Conservation (phyloP, 805 yeast species). For the Nakazawaea anatomiae region DNA sequence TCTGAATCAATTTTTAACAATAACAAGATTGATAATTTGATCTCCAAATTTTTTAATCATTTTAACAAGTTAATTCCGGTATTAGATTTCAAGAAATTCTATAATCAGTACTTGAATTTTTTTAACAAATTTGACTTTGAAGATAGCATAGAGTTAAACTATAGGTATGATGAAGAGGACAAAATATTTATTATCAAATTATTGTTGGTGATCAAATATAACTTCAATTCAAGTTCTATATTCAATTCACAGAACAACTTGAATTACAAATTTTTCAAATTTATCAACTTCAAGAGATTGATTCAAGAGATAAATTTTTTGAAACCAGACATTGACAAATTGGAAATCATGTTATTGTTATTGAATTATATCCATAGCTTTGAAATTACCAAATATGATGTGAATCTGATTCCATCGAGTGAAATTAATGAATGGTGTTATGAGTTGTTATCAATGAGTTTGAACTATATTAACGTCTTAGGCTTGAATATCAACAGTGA, state of each 20-base stretch:
- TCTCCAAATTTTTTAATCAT: slow-evolving; percentile 43
- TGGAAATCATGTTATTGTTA: slow-evolving; percentile 44
- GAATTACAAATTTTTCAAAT: slow-evolving; percentile 24
- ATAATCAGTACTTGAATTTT: slow-evolving; percentile 46
- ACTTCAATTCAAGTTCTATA: slow-evolving; percentile 30
- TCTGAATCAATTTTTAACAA: slow-evolving; percentile 1
- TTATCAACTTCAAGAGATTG: slow-evolving; percentile 36
- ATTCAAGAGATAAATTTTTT: slow-evolving; percentile 41
- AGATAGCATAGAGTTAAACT: slow-evolving; percentile 26
- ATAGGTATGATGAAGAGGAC: slow-evolving; percentile 31
- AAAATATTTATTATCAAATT: slow-evolving; percentile 40
- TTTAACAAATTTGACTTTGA: slow-evolving; percentile 29
- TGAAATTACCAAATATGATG: slow-evolving; percentile 21
- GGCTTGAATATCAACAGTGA: slow-evolving; percentile 30
- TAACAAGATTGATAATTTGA: slow-evolving; percentile 35
- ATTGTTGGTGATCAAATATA: slow-evolving; percentile 48
- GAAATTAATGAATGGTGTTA: slow-evolving; percentile 40
- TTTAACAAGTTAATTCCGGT: slow-evolving; percentile 50
- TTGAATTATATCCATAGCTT: slow-evolving; percentile 41
- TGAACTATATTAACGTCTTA: slow-evolving; percentile 35
- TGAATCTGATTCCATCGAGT: slow-evolving; percentile 1
- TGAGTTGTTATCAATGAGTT: slow-evolving; percentile 30
- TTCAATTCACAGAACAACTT: slow-evolving; percentile 14
- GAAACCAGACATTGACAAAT: slow-evolving; percentile 38
- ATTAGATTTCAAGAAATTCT: slow-evolving; percentile 46